Evolutionary conservation across 1,284 basidiomycete genomes (phyloP), one percentile per base, ranked within the genome.

Genomic region (Microbotryum lychnidis-dioicae): DNA sequence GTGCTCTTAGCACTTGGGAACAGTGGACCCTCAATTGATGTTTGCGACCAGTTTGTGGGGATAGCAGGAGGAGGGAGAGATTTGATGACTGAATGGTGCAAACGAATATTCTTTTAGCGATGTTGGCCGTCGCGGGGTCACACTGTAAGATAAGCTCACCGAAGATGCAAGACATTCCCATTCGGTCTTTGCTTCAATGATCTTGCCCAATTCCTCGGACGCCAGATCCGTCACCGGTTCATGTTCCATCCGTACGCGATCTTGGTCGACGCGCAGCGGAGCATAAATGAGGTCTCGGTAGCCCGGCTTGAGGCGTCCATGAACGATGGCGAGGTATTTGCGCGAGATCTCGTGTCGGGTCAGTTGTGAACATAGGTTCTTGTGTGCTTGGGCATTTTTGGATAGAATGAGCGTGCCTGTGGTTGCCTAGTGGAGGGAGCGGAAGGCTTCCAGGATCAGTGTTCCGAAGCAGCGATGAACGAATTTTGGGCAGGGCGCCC

Each of bases 11-110:
- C 21, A 57, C 56, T 10, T 66, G 51, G 42, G 64, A 49, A 45
- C 58, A 56, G 47, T 68, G 67, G 3, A 68, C 54, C 25, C 67
- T 60, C 8, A 68, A 58, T 29, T 68, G 67, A 29, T 68, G 67
- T n/a, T 68, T 68, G 2, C 67, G 62, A 20, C 67, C 67, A 6
- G 62, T 64, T 3, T 23, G 7, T 4, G 67, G 67, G 23, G 44
- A 21, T 25, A 68, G 56, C 4, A 31, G 46, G 10, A 68, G 51
- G 21, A 68, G 53, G 27, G 33, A 48, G 58, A 51, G 63, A 9
- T 10, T 37, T 4, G 52, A 25, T 49, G 9, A 23, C 14, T 44
- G 10, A 2, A 2, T 21, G 0, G 23, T 18, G 6, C 18, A 10
- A 12, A 3, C 16, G 7, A 14, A 4, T 9, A 14, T 7, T 2